Conservation (phyloP, 371 early-diverging fungal species). For the Batkoa obscura region DNA sequence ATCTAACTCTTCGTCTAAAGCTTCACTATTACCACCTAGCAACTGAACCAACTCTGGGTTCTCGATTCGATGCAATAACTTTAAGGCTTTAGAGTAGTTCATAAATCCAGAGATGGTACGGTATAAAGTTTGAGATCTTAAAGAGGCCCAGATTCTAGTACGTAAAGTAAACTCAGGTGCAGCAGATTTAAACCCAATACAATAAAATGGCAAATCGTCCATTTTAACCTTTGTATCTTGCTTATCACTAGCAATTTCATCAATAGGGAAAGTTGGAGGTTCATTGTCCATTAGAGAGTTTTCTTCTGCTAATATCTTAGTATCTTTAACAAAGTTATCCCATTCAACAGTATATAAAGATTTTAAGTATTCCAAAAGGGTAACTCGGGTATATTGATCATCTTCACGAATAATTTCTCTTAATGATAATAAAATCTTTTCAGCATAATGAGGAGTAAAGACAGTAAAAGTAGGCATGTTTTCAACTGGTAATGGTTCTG, state of each 20-base stretch:
- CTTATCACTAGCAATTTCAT: slow-evolving; percentile 5
- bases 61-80: slow-evolving; percentile 61
- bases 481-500: slow-evolving; percentile 60
- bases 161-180: slow-evolving; percentile 65
- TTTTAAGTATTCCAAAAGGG: slow-evolving; percentile 69
- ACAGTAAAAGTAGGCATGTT: slow-evolving; percentile 80
- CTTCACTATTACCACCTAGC: slow-evolving; percentile 35
- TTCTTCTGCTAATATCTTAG: slow-evolving; percentile 56
- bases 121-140: slow-evolving; percentile 72
- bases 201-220: slow-evolving; percentile 64
- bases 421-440: slow-evolving; percentile 63
- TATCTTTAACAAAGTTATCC: slow-evolving; percentile 82
- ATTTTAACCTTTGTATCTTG: neutral
- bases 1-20: slow-evolving; percentile 45
- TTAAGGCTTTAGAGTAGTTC: slow-evolving; percentile 73
- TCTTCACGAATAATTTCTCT: slow-evolving; percentile 71
- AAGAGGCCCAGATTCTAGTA: slow-evolving; percentile 78
- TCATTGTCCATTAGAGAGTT: slow-evolving; percentile 15
- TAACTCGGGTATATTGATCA: slow-evolving; percentile 61
- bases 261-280: slow-evolving; percentile 5
- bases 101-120: slow-evolving; percentile 78
- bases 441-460: slow-evolving; percentile 73
- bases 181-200: slow-evolving; percentile 63
- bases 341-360: slow-evolving; percentile 68
- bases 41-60: slow-evolving; percentile 48